A percentile compares a stretch with the other conserved stretches of the same genome.
Evolutionary conservation across 345 rosid genomes (phyloP).

Genomic region (Luvunga scandens): DNA sequence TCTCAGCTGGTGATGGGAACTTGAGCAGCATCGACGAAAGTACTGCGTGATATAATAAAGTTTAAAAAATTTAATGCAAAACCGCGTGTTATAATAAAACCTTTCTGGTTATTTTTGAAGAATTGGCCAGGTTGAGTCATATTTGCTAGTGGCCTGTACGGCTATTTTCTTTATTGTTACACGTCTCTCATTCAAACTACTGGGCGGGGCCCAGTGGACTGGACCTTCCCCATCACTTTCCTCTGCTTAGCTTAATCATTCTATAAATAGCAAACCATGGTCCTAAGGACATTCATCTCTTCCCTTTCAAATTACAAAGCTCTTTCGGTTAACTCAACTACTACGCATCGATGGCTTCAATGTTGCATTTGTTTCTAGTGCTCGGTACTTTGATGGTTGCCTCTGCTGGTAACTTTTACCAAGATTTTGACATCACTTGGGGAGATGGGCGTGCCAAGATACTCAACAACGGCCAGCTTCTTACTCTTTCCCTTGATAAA

Average conservation of each 20-base stretch:
- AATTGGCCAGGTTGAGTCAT: background rate
- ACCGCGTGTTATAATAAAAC: background rate
- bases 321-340: background rate
- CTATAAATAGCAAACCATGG: background rate
- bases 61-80: background rate
- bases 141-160: background rate
- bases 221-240: background rate
- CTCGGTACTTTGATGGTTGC: constrained; percentile 1
- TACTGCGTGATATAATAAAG: background rate
- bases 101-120: background rate
- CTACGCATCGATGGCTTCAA: background rate
- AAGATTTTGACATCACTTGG: constrained; percentile 7
- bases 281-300: background rate
- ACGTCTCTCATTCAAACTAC: background rate
- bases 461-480: background rate
- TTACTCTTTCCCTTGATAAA: constrained; percentile 7
- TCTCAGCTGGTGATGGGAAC: background rate
- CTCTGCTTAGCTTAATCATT: background rate
- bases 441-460: constrained; percentile 1
- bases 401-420: constrained; percentile 1
- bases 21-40: background rate
- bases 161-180: background rate
- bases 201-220: background rate
- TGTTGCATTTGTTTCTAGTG: constrained; percentile 1
- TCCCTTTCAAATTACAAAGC: background rate